Evolutionary conservation across 768 basidiomycete genomes (phyloP), one percentile per base, ranked within the genome.

Genomic region (Gautieria morchelliformis): DNA sequence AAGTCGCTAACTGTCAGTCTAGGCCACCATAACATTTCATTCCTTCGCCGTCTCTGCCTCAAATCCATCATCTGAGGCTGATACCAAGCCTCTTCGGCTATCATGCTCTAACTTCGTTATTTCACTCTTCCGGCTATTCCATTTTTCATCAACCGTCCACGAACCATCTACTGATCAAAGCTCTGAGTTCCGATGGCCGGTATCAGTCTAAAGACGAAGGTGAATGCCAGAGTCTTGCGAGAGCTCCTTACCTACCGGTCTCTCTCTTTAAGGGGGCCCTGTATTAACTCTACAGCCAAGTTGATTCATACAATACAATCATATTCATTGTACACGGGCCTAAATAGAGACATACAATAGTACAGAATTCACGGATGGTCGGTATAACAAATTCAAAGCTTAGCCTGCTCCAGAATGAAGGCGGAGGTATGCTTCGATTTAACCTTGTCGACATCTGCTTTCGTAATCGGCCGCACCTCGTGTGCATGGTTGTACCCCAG

Each of bases 401-500:
- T 74, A 0, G 78, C 77, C 1, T 66, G 64, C 60, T 62, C 63
- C 35, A 78, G 64, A 14, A 80, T 65, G 48, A 66, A 73, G 53
- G 67, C 63, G 15, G 85, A 87, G 35, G 74, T 72, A 42, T 79
- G 74, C 71, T 74, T 82, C 35, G 87, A 83, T 71, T 85, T 89
- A 61, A 88, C 87, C 70, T 83, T 89, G 65, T 87, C 75, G 3
- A 92, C 75, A 59, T 92, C 88, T 0, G 69, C 71, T 63, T 74
- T 71, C 4, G 84, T 84, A 32, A 90, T 68, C 0, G 78, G 74
- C 14, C 78, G 78, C 63, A 80, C 84, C 65, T 86, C 82, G 60
- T 78, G 75, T 3, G 78, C 90, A 61, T 91, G 87, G 63, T 91
- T 87, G 66, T 92, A 92, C 10, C 90, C 89, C 50, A 93, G 63